Base-by-base conservation (phyloP, 2,329 filamentous ascomycete genomes). In the Sclerotinia trifoliorum region DNA sequence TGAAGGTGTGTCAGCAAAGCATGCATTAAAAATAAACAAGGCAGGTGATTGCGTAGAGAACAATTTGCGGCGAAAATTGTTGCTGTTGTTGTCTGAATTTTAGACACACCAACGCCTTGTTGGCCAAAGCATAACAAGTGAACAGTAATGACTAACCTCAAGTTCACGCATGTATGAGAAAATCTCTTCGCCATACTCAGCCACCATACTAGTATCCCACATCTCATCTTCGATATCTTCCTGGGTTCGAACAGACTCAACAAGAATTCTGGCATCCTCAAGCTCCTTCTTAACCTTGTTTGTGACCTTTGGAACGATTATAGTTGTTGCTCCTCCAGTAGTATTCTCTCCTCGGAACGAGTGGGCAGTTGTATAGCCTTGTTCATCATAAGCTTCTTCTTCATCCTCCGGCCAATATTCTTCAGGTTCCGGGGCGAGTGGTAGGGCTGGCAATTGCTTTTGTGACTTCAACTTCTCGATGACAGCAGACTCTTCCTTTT, bases 201-300 rank as follows among this genome's bases (percentile, higher is more conserved):
- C 91, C 63, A 98, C 95, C 95, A 99, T 98, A 78, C 92, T 97
- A 46, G 94, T 93, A 77, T 98, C 95, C 88, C 91, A 96, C 65
- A 86, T 83, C 77, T 98, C 94, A 72, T 97, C 94, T 71, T 96
- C 91, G 56, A 93, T 83, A 68, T 97, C 93, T 68, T 95, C 91
- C 5, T 81, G 78, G 0, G 87, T 88, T 42, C 76, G 70, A 24
- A 72, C 58, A 32, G 69, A 70, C 66, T 78, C 76, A 29, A 77
- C 74, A 39, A 75, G 57, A 29, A 73, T 69, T 57, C 74, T 74
- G 24, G 89, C 88, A 62, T 83, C 81, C 55, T 90, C 88, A 52
- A 98, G 83, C 80, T 98, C 93, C 49, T 87, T 86, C 75, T 88
- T 84, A 48, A 88, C 85, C 74, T 89, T 89, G 70, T 86, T 83